Base-by-base conservation (phyloP, 257 asterid species). In the Nicotiana noctiflora region DNA sequence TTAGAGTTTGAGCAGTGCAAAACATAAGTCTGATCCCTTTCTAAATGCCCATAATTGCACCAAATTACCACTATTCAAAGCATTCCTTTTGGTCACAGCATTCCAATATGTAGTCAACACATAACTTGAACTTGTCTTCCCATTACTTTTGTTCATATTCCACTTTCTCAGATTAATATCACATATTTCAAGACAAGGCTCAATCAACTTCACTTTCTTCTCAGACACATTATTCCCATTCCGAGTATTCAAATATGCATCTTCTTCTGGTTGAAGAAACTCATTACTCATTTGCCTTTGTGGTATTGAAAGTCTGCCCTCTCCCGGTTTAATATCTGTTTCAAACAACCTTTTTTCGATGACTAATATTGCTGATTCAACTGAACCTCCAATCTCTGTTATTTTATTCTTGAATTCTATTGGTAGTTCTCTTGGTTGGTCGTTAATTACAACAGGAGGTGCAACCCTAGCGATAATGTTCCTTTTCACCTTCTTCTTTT, bases 21-120 rank as follows among this genome's bases (percentile, higher is more conserved):
- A 80, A 27, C 66, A 52, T 2, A 80, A 37, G 0, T 52, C n/a
- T 10, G 18, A 4, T 5, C 66, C 66, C 32, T 44, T 13, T n/a
- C 82, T 65, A 2, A 66, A 80, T 29, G 82, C 18, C 78, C 82
- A 80, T 5, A 80, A 2, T 25, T 65, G 82, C 4, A 80, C 77
- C 13, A 3, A 27, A 4, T 31, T 27, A 18, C 23, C 56, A 4
- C 0, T 0, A 11, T 34, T 32, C 82, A 65, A 4, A 0, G 8
- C 7, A 27, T 80, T 80, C 5, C 12, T 60, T 15, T 4, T 29
- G 1, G 23, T 65, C 5, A 80, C 82, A 10, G 12, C 49, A 29
- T 80, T 80, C 82, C 77, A 80, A 5, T 65, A 7, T 51, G 80
- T 53, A 7, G 27, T 37, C 27, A 76, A 9, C 59, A 75, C 63